Conservation (phyloP, 148 eudicot species). For the Persicaria tinctoria region DNA sequence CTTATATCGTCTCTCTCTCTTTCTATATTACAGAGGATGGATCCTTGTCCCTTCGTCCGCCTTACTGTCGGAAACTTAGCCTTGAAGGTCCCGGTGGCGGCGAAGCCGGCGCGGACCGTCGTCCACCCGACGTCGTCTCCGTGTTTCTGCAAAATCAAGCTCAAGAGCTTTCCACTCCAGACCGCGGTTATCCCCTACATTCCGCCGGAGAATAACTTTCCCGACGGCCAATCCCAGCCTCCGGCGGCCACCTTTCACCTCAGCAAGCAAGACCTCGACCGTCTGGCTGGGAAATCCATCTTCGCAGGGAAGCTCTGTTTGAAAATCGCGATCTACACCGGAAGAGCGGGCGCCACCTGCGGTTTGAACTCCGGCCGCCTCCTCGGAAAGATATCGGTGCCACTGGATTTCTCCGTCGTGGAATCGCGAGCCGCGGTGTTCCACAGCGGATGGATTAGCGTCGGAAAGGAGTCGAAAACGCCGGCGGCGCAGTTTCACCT, state of each 20-base stretch:
- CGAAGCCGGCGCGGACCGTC: conserved; percentile 40
- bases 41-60: conserved; percentile 71
- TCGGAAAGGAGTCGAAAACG: conserved; percentile 22
- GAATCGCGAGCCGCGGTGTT: conserved; percentile 28
- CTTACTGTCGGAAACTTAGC: conserved; percentile 50
- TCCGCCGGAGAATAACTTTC: conserved; percentile 17
- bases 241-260: conserved; percentile 16
- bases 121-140: conserved; percentile 56
- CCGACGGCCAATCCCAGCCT: conserved; percentile 23
- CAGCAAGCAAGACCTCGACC: background rate
- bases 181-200: conserved; percentile 36
- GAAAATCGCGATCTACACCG: conserved; percentile 18
- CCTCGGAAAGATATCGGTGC: conserved; percentile 43
- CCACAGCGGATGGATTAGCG: conserved; percentile 68
- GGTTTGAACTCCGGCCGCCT: conserved; percentile 39
- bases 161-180: conserved; percentile 40
- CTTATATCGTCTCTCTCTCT: background rate
- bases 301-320: conserved; percentile 2
- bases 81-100: conserved; percentile 36
- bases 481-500: conserved; percentile 35
- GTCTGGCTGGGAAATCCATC: background rate
- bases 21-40: conserved; percentile 27
- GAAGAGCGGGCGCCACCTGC: conserved; percentile 17
- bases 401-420: conserved; percentile 39
- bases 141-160: conserved; percentile 60